Base-by-base conservation (phyloP, 1,139 yeast genomes). In the Geotrichum macrosporum region DNA sequence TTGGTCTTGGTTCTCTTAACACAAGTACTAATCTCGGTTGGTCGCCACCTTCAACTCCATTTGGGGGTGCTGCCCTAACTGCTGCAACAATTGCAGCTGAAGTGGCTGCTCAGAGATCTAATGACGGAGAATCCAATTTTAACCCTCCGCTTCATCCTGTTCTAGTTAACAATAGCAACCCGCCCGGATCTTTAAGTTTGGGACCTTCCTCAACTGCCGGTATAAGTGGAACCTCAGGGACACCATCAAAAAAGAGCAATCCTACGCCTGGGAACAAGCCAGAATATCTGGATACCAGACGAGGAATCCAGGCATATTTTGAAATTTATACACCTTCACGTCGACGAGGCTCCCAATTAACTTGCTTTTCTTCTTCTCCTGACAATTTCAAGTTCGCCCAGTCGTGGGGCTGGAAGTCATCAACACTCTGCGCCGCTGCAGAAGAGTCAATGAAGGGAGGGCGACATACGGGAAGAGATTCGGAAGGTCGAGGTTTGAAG, bases 381-480 rank as follows among this genome's bases (percentile, higher is more conserved):
- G 77, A 74, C 50, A 62, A 65, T 46, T 76, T 76, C 56, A 73
- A 72, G 44, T 67, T 69, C 46, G 71, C 77, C 1, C 80, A 75
- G 56, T 72, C 78, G 44, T 76, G 80, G 80, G 80, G 80, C 1
- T 75, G 64, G 79, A 75, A 74, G 50, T 71, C 76, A 50, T 70
- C 71, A 41, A 71, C 74, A 33, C 67, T 75, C 70, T 73, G 76
- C 47, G 63, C 70, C 3, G 72, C 73, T 51, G 69, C 71, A 34
- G 73, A 71, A 32, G 73, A 71, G 21, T 24, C 34, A 24, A 38
- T 24, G 33, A 43, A 44, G 21, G 41, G 41, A 12, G 46, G 44
- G 4, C 40, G 36, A n/a, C 27, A 32, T 21, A 4, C 32, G 37
- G 33, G 27, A 34, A 9, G 76, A 71, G 64, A 68, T 15, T 63